phyloP scores from a whole-genome alignment of 1,139 yeast species.

The Suhomyces maxii region DNA sequence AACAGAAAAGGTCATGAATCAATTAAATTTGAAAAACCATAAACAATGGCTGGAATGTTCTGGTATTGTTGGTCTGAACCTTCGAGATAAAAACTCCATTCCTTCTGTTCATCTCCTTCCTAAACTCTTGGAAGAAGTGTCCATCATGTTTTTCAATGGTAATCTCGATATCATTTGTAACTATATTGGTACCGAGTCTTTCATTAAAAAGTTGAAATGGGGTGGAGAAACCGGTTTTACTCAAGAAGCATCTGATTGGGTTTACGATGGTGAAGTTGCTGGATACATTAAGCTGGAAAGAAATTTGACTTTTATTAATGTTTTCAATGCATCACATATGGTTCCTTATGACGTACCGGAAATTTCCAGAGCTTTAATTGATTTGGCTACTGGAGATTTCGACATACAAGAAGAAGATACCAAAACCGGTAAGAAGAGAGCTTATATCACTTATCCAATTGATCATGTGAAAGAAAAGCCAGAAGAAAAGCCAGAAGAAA shows the following conservation, averaged over 20 bases:
- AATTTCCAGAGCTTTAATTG: conserved; percentile 68
- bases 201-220: conserved; percentile 67
- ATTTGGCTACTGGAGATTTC: conserved; percentile 42
- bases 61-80: conserved; percentile 50
- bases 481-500: neutral
- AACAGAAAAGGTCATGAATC: conserved; percentile 52
- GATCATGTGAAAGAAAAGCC: conserved; percentile 20
- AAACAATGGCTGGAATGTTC: conserved; percentile 79
- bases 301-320: conserved; percentile 74
- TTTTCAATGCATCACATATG: conserved; percentile 87
- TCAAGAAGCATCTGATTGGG: conserved; percentile 50
- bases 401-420: conserved; percentile 21
- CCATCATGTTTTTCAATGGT: conserved; percentile 80
- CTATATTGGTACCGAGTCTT: conserved; percentile 67
- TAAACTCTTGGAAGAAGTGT: conserved; percentile 55
- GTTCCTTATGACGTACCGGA: conserved; percentile 84
- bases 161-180: conserved; percentile 90
- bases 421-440: conserved; percentile 13
- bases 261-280: conserved; percentile 43
- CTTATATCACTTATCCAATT: conserved; percentile 33
- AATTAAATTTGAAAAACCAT: conserved; percentile 52
- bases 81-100: conserved; percentile 52
- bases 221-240: conserved; percentile 62
- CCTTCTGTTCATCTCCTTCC: conserved; percentile 73
- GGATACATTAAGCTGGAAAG: conserved; percentile 61